Percentiles rank a stretch among this genome's conserved stretches.
phyloP scores from a whole-genome alignment of 768 basidiomycete genomes.

The Tricholoma hemisulphureum region DNA sequence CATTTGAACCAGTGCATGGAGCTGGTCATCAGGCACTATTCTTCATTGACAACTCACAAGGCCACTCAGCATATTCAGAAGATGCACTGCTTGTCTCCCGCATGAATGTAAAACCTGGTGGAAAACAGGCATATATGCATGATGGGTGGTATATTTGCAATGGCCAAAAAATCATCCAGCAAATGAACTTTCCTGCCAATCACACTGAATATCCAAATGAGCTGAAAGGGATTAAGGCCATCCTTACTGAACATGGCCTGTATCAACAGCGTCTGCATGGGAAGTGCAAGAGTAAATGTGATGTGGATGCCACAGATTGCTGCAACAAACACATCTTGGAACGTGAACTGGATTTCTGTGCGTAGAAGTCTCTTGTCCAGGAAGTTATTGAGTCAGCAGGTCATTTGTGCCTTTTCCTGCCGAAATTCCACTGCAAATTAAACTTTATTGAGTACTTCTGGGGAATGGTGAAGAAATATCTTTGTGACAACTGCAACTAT shows the following conservation, averaged over 20 bases:
- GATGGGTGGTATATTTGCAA: conserved; percentile 3
- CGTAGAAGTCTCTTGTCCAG: conserved; percentile 12
- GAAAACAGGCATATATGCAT: too few relatives aligned
- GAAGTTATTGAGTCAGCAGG: conserved; percentile 15
- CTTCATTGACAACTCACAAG: conserved; percentile 25
- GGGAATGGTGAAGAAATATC: too few relatives aligned
- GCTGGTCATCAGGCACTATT: conserved; percentile 22
- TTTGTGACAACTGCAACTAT: too few relatives aligned
- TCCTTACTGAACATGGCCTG: background rate
- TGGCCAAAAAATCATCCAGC: background rate
- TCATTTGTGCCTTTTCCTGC: too few relatives aligned
- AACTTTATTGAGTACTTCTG: too few relatives aligned
- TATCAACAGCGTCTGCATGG: too few relatives aligned
- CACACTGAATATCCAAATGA: conserved; percentile 3
- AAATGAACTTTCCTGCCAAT: conserved; percentile 3
- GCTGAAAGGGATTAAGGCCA: background rate
- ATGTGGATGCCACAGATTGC: conserved; percentile 3
- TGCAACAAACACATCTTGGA: conserved; percentile 11
- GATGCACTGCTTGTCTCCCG: conserved; percentile 25
- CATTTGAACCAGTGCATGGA: conserved; percentile 1
- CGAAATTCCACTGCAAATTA: too few relatives aligned
- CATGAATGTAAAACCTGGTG: too few relatives aligned
- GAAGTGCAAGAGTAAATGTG: background rate
- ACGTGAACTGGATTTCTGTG: conserved; percentile 10
- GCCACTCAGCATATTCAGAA: conserved; percentile 22